These are phyloP conservation scores for Neofusicoccum umdonicola DNA, from an alignment of 2,329 filamentous ascomycete species.

Conservation along the genomic window DNA sequence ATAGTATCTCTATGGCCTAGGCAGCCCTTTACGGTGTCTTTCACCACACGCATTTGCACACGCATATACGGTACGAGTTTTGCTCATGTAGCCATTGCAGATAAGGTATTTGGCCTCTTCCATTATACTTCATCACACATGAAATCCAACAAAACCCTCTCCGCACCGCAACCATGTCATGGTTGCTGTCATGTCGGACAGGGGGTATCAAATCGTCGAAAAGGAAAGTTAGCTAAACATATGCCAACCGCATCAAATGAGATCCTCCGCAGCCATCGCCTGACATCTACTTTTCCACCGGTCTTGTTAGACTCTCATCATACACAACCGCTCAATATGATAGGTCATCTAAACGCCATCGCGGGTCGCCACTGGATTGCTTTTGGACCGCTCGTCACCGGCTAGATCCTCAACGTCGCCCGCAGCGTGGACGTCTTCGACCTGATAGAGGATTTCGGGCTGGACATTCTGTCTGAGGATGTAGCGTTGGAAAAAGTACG, in stretches of 20 bases:
- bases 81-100: neutral
- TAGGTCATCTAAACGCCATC: neutral
- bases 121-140: neutral
- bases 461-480: constrained; percentile 30
- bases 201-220: constrained; percentile 5
- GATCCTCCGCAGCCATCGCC: neutral
- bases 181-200: neutral
- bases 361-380: neutral
- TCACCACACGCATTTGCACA: no score
- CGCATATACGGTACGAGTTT: neutral
- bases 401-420: constrained; percentile 3
- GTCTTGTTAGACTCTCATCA: neutral
- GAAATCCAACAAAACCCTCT: neutral
- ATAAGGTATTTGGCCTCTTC: neutral
- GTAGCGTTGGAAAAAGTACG: constrained; percentile 38
- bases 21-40: no score
- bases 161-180: neutral
- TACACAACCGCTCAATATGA: neutral
- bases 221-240: neutral
- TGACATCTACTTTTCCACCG: neutral
- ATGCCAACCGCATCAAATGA: neutral
- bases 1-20: no score
- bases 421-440: neutral
- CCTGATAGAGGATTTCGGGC: constrained; percentile 24
- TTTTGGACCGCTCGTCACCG: neutral